Conservation (phyloP, 495 filamentous ascomycete species). For the Lophium mytilinum region DNA sequence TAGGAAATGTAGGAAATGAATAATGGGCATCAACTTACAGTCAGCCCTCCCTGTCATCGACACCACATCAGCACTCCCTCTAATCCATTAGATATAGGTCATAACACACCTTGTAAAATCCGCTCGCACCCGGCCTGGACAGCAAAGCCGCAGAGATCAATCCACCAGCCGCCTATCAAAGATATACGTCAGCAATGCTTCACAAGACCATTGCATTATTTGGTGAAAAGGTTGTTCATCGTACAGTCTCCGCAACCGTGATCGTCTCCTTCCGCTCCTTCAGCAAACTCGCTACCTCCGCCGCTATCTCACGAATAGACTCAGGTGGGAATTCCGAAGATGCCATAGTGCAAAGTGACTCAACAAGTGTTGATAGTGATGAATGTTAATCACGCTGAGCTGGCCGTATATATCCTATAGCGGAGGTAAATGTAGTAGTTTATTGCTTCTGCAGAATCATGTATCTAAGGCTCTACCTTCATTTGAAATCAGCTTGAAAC, state of each 20-base stretch:
- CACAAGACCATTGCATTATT: not conserved
- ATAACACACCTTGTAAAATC: conserved; percentile 39
- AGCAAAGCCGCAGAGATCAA: conserved; percentile 51
- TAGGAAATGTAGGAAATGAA: too few relatives aligned
- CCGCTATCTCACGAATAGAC: conserved; percentile 40
- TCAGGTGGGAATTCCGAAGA: conserved; percentile 40
- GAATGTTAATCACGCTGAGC: too few relatives aligned
- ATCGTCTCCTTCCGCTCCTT: conserved; percentile 46
- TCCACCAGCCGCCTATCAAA: conserved; percentile 49
- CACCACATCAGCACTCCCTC: too few relatives aligned
- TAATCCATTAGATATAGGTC: too few relatives aligned
- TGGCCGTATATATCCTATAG: too few relatives aligned
- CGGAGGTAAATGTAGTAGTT: too few relatives aligned
- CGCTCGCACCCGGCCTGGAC: conserved; percentile 46
- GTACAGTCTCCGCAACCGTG: conserved; percentile 53
- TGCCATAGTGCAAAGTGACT: not conserved
- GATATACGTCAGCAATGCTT: not conserved
- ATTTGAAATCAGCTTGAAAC: too few relatives aligned
- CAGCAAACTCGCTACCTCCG: conserved; percentile 45
- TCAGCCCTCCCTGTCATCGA: conserved; percentile 42
- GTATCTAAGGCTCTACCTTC: too few relatives aligned
- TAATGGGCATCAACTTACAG: conserved; percentile 28
- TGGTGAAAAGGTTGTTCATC: not conserved
- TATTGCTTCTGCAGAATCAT: too few relatives aligned
- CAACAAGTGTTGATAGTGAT: too few relatives aligned